These are phyloP conservation scores for Pleurotus pulmonarius DNA, from an alignment of 768 basidiomycete genomes.

Conservation along the genomic window DNA sequence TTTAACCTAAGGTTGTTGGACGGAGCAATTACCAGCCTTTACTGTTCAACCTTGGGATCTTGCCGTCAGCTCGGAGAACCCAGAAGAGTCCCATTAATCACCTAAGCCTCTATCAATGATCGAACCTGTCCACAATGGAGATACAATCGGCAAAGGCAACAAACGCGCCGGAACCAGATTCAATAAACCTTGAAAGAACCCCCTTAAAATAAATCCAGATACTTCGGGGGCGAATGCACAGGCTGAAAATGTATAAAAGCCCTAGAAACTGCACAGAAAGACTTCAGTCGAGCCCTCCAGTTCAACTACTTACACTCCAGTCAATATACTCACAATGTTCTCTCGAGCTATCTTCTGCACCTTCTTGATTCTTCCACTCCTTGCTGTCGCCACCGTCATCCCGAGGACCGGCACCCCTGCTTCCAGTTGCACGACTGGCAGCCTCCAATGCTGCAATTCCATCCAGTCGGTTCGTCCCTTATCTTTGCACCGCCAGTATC, in stretches of 20 bases:
- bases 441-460: conserved; percentile 17
- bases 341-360: conserved; percentile 1
- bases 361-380: conserved; percentile 5
- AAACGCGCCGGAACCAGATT: no score
- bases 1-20: no score
- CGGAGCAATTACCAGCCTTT: no score
- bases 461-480: conserved; percentile 3
- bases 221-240: background rate
- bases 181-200: no score
- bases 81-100: no score
- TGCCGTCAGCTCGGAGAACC: no score
- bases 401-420: background rate
- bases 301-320: background rate
- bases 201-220: no score
- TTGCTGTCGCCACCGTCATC: conserved; percentile 11
- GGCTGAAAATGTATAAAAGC: conserved; percentile 1
- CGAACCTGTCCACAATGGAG: no score
- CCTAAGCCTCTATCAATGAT: no score
- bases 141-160: no score
- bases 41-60: no score
- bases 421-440: conserved; percentile 14
- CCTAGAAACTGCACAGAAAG: background rate
- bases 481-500: no score
- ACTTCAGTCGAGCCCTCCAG: conserved; percentile 7
- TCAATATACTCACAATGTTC: conserved; percentile 3